Conservation (phyloP, 768 basidiomycete genomes). For the Boletus vermiculosoides region DNA sequence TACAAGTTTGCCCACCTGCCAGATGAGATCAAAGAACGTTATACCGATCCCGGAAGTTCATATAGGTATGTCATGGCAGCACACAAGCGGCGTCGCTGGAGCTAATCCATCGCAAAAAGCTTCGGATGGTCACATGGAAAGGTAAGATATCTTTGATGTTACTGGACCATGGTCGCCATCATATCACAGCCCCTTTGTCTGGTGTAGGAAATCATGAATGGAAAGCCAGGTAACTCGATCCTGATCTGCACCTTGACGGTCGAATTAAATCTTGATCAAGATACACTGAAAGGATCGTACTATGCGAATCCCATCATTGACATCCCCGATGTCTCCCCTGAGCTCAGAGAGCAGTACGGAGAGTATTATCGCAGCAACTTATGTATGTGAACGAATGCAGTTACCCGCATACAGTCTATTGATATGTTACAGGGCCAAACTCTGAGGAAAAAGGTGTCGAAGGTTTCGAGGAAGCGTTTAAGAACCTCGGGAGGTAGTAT, state of each 20-base stretch:
- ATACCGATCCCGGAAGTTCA: constrained; percentile 65
- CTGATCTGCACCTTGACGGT: background rate
- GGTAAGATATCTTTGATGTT: constrained; percentile 38
- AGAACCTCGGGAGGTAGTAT: constrained; percentile 68
- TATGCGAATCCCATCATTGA: constrained; percentile 83
- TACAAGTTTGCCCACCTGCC: constrained; percentile 75
- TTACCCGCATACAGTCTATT: background rate
- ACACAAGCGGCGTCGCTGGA: background rate
- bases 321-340: constrained; percentile 54
- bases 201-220: constrained; percentile 90
- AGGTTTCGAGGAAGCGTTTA: constrained; percentile 87
- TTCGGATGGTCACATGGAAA: constrained; percentile 99
- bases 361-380: constrained; percentile 91
- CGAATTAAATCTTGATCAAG: constrained; percentile 37
- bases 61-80: constrained; percentile 59
- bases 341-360: constrained; percentile 56
- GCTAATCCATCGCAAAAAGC: constrained; percentile 36
- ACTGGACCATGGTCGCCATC: background rate
- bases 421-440: constrained; percentile 55
- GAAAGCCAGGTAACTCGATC: constrained; percentile 62
- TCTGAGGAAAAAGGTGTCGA: constrained; percentile 57
- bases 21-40: constrained; percentile 64
- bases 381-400: constrained; percentile 47
- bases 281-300: constrained; percentile 88
- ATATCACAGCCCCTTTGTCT: background rate